Percentiles rank a stretch among this genome's conserved stretches.
Conservation (phyloP, 495 filamentous ascomycete genomes). For the Aspergillus olivimuriae region DNA sequence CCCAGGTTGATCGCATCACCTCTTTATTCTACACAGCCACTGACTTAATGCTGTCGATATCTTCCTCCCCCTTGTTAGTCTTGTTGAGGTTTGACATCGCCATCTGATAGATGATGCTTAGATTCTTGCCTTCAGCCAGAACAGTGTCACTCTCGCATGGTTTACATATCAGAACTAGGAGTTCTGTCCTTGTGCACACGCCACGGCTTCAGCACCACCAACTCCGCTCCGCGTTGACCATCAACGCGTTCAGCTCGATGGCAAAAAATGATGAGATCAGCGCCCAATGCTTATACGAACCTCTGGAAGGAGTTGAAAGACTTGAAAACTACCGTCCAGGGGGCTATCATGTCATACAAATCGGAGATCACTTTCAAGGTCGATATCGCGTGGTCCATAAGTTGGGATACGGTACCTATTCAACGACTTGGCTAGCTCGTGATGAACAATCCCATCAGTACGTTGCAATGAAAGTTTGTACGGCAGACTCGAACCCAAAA, state of each 20-base stretch:
- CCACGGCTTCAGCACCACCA: constrained; percentile 6
- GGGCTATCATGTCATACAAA: constrained; percentile 27
- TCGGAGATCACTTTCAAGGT: constrained; percentile 28
- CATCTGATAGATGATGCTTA: too few species aligned
- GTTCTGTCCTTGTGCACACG: too few species aligned
- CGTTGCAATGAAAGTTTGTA: constrained; percentile 30
- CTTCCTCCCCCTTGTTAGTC: too few species aligned
- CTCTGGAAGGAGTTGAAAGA: constrained; percentile 21
- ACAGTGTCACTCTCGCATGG: too few species aligned
- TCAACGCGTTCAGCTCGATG: constrained; percentile 13
- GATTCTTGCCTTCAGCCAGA: too few species aligned
- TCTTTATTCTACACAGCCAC: too few species aligned
- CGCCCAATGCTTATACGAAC: constrained; percentile 14
- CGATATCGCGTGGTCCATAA: constrained; percentile 32
- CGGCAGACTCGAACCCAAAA: constrained; percentile 19
- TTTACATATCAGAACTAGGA: too few species aligned
- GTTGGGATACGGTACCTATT: constrained; percentile 28
- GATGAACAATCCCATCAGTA: constrained; percentile 21
- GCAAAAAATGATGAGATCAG: constrained; percentile 7
- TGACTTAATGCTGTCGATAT: too few species aligned
- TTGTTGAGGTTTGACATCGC: too few species aligned
- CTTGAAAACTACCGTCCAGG: constrained; percentile 23
- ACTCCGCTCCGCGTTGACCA: constrained; percentile 11
- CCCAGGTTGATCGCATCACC: too few species aligned
- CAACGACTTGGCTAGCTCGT: constrained; percentile 27